phyloP scores from a whole-genome alignment of 768 basidiomycete species.

The Mycena alexandri region DNA sequence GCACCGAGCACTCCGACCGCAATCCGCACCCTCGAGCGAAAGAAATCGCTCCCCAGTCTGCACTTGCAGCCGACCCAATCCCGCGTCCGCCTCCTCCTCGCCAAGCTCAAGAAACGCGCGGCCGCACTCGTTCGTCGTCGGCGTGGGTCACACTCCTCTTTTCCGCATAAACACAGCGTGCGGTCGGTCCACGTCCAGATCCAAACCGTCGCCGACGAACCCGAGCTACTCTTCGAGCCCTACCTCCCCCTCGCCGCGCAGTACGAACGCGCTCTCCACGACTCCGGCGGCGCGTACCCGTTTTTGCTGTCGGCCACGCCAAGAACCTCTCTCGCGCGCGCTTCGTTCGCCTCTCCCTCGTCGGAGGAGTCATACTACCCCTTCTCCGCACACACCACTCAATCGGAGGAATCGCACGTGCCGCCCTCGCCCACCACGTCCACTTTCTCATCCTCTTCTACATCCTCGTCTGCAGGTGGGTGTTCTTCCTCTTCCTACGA shows the following conservation, averaged over 20 bases:
- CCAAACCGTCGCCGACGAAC: too few species aligned
- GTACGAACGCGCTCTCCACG: background rate
- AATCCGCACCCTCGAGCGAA: background rate
- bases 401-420: background rate
- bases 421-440: constrained; percentile 13
- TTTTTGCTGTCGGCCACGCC: background rate
- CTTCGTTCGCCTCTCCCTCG: background rate
- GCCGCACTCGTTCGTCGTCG: too few species aligned
- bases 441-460: constrained; percentile 1
- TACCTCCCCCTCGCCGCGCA: constrained; percentile 1
- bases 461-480: background rate
- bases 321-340: too few species aligned
- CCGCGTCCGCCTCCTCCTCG: constrained; percentile 10
- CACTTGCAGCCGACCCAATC: background rate
- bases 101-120: constrained; percentile 25
- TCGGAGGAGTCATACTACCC: background rate
- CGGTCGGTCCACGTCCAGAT: too few species aligned
- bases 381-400: background rate
- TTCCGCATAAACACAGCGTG: too few species aligned
- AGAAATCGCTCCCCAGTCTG: constrained; percentile 6
- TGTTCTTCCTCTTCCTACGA: background rate
- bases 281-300: background rate
- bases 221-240: constrained; percentile 1
- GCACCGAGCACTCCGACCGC: too few species aligned
- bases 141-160: too few species aligned